phyloP scores from a whole-genome alignment of 2,329 filamentous ascomycete species.

The Trichophyton simii region DNA sequence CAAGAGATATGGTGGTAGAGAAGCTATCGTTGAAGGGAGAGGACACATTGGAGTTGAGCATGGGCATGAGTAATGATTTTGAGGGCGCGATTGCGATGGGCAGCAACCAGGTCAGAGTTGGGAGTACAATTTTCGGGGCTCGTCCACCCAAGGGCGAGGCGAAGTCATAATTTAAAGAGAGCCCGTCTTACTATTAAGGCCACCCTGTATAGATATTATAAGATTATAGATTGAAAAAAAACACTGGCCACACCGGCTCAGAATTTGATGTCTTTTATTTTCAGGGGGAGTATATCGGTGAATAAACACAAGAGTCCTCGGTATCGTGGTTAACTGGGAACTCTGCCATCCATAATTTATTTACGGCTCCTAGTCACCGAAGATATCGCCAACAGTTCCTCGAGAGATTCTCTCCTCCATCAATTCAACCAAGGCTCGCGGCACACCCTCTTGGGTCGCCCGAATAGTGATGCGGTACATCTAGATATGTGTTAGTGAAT shows the following conservation, averaged over 20 bases:
- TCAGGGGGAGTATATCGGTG: not conserved
- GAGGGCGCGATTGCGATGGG: slow-evolving; percentile 75
- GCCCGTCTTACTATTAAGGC: not conserved
- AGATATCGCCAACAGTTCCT: slow-evolving; percentile 22
- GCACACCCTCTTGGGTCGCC: slow-evolving; percentile 83
- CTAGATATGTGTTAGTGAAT: slow-evolving; percentile 36
- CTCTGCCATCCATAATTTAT: not conserved
- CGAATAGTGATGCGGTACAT: slow-evolving; percentile 92
- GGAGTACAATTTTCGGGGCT: slow-evolving; percentile 85
- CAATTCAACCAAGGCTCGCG: slow-evolving; percentile 62
- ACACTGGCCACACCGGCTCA: not conserved
- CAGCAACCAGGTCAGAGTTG: slow-evolving; percentile 79
- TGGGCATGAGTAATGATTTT: slow-evolving; percentile 98
- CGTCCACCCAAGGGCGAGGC: slow-evolving; percentile 69
- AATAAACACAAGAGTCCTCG: not conserved
- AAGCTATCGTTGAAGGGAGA: slow-evolving; percentile 43
- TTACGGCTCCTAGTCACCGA: not conserved
- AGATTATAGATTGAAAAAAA: not conserved
- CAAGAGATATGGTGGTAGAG: slow-evolving; percentile 55
- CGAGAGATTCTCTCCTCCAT: slow-evolving; percentile 74
- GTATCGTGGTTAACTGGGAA: not conserved
- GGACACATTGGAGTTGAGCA: slow-evolving; percentile 67
- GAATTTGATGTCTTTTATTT: not conserved
- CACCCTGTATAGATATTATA: not conserved
- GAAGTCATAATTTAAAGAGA: slow-evolving; percentile 28